Base-by-base conservation (phyloP, 306 rosid genomes). In the Albizia julibrissin region DNA sequence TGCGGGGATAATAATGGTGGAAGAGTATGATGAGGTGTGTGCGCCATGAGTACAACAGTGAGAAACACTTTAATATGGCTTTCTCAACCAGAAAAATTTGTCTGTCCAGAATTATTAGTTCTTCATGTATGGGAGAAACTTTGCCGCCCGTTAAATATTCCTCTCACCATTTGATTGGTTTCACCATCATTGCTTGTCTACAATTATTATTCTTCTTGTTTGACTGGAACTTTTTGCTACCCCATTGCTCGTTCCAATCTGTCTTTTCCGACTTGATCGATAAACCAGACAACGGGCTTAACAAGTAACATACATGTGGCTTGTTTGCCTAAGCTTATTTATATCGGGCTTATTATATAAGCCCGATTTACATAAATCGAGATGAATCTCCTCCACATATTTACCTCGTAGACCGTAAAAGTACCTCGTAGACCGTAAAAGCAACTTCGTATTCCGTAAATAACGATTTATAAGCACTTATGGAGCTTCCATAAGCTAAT, bases 81-180 rank as follows among this genome's bases (percentile, higher is more conserved):
- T 43, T 70, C 29, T 15, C 75, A 5, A 43, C 54, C n/a, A 43
- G 56, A 43, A 22, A 42, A 43, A 24, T 22, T 71, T 43, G 58
- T 26, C 49, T 15, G 50, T 44, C 58, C 24, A 40, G n/a, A 69
- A 40, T 40, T 69, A 69, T 69, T 40, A 69, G 27, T 69, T 42
- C 74, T 69, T 44, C 58, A 26, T 43, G 22, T 44, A 43, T 70
- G 58, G 15, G 61, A 72, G 22, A 27, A 43, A 24, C 39, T 43
- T 71, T 71, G 75, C 56, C 58, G 49, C 75, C 58, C 50, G 18
- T 43, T 72, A 10, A 46, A 44, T 61, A 46, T 71, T 71, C 39
- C 58, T 46, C 40, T 46, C 75, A 2, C n/a, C 10, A 34, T 40
- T 69, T 39, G 19, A 69, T 69, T 61, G 67, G 52, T 8, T 69